These are phyloP conservation scores for Pseudozyma tsukubaensis DNA, from an alignment of 1,284 basidiomycete genomes.

Conservation along the genomic window DNA sequence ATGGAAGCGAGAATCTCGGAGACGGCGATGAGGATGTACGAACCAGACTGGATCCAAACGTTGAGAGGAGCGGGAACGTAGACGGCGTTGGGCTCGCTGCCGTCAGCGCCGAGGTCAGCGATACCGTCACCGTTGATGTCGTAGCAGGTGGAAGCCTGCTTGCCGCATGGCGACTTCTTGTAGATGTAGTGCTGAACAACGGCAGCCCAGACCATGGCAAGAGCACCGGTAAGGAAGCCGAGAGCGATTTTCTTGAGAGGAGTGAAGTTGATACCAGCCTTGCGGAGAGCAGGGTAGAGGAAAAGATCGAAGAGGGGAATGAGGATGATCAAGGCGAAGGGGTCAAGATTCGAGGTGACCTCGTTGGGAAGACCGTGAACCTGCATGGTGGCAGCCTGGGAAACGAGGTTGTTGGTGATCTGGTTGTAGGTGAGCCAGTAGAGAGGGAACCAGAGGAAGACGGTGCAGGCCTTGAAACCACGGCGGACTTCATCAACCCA, in stretches of 20 bases:
- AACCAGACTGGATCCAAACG: constrained; percentile 71
- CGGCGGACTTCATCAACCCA: constrained; percentile 84
- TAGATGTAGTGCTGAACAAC: constrained; percentile 74
- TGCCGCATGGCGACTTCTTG: constrained; percentile 73
- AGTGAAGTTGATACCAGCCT: constrained; percentile 75
- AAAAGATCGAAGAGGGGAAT: constrained; percentile 70
- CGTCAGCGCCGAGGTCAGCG: constrained; percentile 34
- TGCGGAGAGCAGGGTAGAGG: constrained; percentile 81
- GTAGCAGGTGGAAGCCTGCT: constrained; percentile 68
- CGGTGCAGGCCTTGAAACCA: constrained; percentile 84
- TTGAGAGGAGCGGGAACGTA: constrained; percentile 55
- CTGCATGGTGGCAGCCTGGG: constrained; percentile 70
- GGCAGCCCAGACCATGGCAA: constrained; percentile 75
- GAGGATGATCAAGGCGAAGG: constrained; percentile 72
- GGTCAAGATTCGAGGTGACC: constrained; percentile 82
- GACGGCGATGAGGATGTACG: constrained; percentile 71
- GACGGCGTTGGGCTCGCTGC: constrained; percentile 21
- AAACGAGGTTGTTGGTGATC: constrained; percentile 77
- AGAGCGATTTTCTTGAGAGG: constrained; percentile 75
- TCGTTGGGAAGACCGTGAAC: constrained; percentile 82
- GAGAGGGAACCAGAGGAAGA: constrained; percentile 79
- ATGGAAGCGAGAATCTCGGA: constrained; percentile 83
- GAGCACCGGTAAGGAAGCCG: constrained; percentile 74
- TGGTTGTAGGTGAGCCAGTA: constrained; percentile 72
- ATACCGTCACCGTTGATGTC: constrained; percentile 44